Evolutionary conservation across 192 early-diverging fungal genomes (phyloP).

Genomic region (Coemansia sp.): DNA sequence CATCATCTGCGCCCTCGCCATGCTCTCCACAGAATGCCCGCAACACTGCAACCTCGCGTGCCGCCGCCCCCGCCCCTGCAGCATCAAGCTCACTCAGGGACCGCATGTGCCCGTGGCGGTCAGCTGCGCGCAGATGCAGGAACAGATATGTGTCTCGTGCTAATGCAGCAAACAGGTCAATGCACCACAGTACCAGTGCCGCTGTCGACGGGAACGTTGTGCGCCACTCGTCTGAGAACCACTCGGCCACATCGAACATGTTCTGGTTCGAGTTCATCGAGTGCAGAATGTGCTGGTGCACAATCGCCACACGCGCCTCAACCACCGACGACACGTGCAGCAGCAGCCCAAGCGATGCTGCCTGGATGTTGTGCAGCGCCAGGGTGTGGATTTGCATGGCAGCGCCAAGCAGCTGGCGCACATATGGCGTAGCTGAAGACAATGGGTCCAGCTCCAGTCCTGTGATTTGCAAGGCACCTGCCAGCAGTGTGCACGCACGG

Average conservation of each 20-base stretch:
- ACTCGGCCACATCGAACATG: constrained; percentile 15
- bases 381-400: constrained; percentile 51
- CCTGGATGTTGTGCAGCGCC: constrained; percentile 53
- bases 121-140: constrained; percentile 43
- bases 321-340: constrained; percentile 45
- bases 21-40: constrained; percentile 23
- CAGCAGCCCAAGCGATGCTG: constrained; percentile 45
- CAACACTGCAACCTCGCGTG: constrained; percentile 19
- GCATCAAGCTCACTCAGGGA: constrained; percentile 36
- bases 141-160: constrained; percentile 51
- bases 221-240: constrained; percentile 41
- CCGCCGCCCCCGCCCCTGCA: constrained; percentile 7
- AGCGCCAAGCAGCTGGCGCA: constrained; percentile 48
- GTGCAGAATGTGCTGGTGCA: constrained; percentile 43
- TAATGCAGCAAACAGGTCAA: constrained; percentile 48
- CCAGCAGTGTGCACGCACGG: constrained; percentile 41
- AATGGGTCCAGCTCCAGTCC: constrained; percentile 47
- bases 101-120: constrained; percentile 35
- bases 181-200: constrained; percentile 53
- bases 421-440: constrained; percentile 38
- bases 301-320: constrained; percentile 41
- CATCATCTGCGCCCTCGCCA: not conserved
- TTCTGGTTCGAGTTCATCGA: constrained; percentile 9
- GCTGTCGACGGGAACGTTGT: constrained; percentile 33
- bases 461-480: constrained; percentile 25